Evolutionary conservation across 495 filamentous ascomycete genomes (phyloP), one percentile per base, ranked within the genome.

Genomic region (Hyaloscypha variabilis): DNA sequence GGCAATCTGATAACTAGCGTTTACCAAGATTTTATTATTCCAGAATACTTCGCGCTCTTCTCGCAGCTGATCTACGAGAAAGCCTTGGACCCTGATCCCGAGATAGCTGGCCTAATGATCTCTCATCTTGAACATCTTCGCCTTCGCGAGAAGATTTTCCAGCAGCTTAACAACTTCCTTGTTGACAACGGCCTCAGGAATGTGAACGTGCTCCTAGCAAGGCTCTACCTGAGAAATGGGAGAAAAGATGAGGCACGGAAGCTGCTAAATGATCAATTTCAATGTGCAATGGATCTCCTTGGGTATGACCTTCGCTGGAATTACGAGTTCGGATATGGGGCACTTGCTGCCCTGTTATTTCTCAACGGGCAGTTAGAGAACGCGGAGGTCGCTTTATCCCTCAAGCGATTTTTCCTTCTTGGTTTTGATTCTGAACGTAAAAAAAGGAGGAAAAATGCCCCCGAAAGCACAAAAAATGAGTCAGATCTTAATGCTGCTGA

Each of bases 341-440:
- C 51, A 6, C 61, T 63, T 63, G 61, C 61, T 26, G 50, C 61
- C 2, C 61, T 63, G 28, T 23, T 63, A 39, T 63, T 56, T 56
- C 50, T 63, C 31, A 63, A 63, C 26, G 51, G 51, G 61, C 61
- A 63, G 51, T 63, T 55, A 5, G 61, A 63, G 61, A 63, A 63
- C 36, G 61, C 61, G 24, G 30, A 26, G 29, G 21, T 63, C 28
- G 61, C 61, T 24, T 55, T n/a, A 4, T 63, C 61, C 17, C 50
- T 63, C 10, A 63, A 56, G 49, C 61, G 61, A 34, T 63, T 63
- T 55, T 36, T 46, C 50, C 2, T 8, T 21, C 8, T 11, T 56
- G 61, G 61, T 2, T 63, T 63, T 62, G 10, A 34, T 28, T 21
- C 23, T 51, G n/a, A 53, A 21, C 8, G 28, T 30, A 28, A 62